Evolutionary conservation across 225 moss, liverwort and hornwort species (phyloP).

Genomic region (Polytrichum formosum): DNA sequence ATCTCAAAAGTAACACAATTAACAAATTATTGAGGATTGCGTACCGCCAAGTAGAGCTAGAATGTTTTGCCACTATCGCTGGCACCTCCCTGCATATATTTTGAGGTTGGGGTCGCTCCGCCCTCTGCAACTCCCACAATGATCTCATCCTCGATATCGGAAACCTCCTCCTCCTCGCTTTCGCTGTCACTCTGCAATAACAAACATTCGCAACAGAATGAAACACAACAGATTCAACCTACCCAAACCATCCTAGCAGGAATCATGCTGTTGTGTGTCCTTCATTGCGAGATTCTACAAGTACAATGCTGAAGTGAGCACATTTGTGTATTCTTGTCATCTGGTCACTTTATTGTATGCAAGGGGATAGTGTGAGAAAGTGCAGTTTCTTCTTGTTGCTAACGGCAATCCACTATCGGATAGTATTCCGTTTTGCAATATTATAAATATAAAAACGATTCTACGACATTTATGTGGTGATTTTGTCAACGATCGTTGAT

Average conservation of each 20-base stretch:
- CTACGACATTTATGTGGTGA: no score
- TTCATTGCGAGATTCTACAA: not conserved
- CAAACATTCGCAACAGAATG: not conserved
- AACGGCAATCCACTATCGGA: no score
- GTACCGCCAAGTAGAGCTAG: no score
- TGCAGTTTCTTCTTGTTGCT: no score
- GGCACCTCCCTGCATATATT: slow-evolving; percentile 33
- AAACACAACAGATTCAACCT: no score
- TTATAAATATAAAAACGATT: no score
- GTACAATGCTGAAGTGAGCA: not conserved
- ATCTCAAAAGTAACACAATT: no score
- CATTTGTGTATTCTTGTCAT: not conserved
- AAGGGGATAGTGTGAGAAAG: no score
- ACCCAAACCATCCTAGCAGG: not conserved
- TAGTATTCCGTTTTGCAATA: no score
- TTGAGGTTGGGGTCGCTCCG: slow-evolving; percentile 24
- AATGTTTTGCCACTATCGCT: slow-evolving; percentile 53
- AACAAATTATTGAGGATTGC: no score
- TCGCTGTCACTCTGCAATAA: slow-evolving; percentile 43
- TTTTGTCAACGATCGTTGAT: no score
- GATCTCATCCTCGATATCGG: slow-evolving; percentile 15
- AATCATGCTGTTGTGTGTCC: not conserved
- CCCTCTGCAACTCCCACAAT: not conserved
- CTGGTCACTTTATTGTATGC: not conserved
- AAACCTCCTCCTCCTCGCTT: slow-evolving; percentile 27